Conservation (phyloP, 2,329 filamentous ascomycete genomes). For the Diaporthe longicolla region DNA sequence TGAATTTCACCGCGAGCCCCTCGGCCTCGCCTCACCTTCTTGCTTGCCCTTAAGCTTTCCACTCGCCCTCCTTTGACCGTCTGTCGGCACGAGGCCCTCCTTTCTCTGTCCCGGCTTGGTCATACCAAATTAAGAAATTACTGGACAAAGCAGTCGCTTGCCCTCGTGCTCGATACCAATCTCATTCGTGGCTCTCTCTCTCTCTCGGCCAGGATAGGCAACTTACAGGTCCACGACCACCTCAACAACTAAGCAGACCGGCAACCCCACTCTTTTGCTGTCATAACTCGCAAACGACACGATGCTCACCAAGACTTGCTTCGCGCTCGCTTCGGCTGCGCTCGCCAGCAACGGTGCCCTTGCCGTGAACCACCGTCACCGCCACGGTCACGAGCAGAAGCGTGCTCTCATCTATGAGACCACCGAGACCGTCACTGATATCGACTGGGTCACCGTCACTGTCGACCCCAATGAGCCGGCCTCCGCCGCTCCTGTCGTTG, state of each 20-base stretch:
- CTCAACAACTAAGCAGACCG: neutral
- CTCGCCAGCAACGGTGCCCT: conserved; percentile 58
- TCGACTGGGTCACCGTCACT: conserved; percentile 60
- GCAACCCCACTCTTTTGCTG: neutral
- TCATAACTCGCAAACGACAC: conserved; percentile 45
- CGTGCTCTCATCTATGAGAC: conserved; percentile 51
- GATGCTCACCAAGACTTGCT: conserved; percentile 60
- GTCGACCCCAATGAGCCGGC: conserved; percentile 51
- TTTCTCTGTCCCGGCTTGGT: conserved; percentile 28
- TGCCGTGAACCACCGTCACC: conserved; percentile 60
- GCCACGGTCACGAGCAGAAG: conserved; percentile 55
- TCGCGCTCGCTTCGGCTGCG: conserved; percentile 59
- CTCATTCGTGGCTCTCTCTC: conserved; percentile 4
- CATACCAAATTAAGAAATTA: neutral
- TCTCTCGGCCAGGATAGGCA: conserved; percentile 4
- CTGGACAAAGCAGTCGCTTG: conserved; percentile 32
- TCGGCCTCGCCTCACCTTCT: neutral
- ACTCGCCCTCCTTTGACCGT: conserved; percentile 35
- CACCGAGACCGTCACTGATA: conserved; percentile 54
- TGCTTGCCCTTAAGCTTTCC: conserved; percentile 23
- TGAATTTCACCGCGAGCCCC: conserved; percentile 3
- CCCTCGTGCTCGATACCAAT: neutral
- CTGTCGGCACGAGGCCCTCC: conserved; percentile 37
- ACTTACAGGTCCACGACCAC: conserved; percentile 15
- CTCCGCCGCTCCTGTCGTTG: conserved; percentile 39